These are phyloP conservation scores for Rosa hybrid DNA, from an alignment of 331 rosid species.

Conservation along the genomic window DNA sequence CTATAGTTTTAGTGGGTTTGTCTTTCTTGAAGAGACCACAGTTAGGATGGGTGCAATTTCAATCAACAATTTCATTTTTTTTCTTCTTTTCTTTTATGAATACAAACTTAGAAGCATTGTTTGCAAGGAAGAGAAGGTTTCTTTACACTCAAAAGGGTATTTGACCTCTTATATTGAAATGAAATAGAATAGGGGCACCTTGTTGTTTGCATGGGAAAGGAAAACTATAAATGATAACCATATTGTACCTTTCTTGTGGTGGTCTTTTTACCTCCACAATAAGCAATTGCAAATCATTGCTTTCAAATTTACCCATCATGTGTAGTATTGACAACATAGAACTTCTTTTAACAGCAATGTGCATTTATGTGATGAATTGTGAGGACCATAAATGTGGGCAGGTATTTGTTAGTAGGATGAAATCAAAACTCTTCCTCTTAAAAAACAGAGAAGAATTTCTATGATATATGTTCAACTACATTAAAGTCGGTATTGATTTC, in stretches of 20 bases:
- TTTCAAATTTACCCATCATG: not conserved
- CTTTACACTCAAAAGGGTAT: not conserved
- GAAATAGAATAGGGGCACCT: not conserved
- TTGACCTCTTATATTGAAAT: not conserved
- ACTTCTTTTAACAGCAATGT: not conserved
- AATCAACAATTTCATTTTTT: not conserved
- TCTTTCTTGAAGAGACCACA: not conserved
- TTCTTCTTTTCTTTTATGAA: not conserved
- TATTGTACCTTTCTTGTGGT: slow-evolving; percentile 4
- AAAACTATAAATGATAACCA: not conserved
- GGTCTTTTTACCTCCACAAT: not conserved
- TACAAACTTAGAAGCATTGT: not conserved
- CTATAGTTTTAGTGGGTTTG: not conserved
- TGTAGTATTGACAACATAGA: not conserved
- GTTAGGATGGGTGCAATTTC: not conserved
- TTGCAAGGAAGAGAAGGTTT: not conserved
- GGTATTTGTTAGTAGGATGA: not conserved
- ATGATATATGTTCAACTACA: not conserved
- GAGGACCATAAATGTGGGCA: not conserved
- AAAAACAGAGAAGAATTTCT: not conserved
- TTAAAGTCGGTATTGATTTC: not conserved
- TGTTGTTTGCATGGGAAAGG: not conserved
- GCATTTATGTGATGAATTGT: not conserved
- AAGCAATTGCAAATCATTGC: slow-evolving; percentile 7
- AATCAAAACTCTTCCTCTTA: not conserved